Percentiles rank a stretch among this genome's conserved stretches.
Evolutionary conservation across 2,329 filamentous ascomycete genomes (phyloP).

Genomic region (Apiospora pterosperma): DNA sequence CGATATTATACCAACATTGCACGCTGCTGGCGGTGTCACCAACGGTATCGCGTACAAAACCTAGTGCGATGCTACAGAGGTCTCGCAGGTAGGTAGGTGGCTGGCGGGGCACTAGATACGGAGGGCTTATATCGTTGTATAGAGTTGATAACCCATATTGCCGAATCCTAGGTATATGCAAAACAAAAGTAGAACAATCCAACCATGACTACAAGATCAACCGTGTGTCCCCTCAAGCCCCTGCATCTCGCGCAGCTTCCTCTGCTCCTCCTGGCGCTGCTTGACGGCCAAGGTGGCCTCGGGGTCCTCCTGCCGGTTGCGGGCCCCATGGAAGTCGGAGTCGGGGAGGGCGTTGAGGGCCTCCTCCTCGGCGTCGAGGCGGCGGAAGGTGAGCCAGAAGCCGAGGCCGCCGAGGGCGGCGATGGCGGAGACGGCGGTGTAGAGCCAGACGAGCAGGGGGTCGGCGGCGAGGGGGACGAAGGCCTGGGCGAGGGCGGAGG

Average conservation of each 20-base stretch:
- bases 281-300: conserved; percentile 18
- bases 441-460: conserved; percentile 72
- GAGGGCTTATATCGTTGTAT: too few species aligned
- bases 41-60: too few species aligned
- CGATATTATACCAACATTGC: too few species aligned
- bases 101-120: too few species aligned
- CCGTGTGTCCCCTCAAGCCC: conserved; percentile 13
- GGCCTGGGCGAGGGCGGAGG: conserved; percentile 65
- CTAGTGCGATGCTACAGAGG: too few species aligned
- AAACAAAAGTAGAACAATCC: neutral
- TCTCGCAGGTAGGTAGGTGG: too few species aligned
- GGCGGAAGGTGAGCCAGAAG: conserved; percentile 69
- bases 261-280: conserved; percentile 23
- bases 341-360: conserved; percentile 55
- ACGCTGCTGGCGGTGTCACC: too few species aligned
- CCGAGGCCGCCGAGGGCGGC: conserved; percentile 56
- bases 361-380: conserved; percentile 63
- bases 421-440: conserved; percentile 62
- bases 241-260: conserved; percentile 20
- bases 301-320: conserved; percentile 22
- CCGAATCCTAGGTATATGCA: too few species aligned
- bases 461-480: conserved; percentile 54
- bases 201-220: neutral
- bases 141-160: too few species aligned
- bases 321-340: conserved; percentile 25